Evolutionary conservation across 2,329 filamentous ascomycete genomes (phyloP), one percentile per base, ranked within the genome.

Genomic region (Dryadomyces quercus-mongolicae): DNA sequence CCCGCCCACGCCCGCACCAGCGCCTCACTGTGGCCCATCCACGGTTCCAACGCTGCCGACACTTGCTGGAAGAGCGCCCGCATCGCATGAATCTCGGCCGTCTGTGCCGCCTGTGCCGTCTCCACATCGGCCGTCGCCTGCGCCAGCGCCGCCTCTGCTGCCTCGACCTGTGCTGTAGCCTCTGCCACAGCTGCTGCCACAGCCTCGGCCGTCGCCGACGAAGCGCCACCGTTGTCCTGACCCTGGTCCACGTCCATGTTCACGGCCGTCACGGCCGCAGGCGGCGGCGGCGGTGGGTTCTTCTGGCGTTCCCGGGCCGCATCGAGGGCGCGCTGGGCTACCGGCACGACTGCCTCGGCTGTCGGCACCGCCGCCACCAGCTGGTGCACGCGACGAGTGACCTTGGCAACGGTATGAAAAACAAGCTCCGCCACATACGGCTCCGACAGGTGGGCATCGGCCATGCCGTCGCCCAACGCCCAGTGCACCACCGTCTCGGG

Each of bases 351-450:
- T 8, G 61, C 62, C 10, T 55, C 43, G 2, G 60, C 55, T 2
- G 62, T 52, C 34, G 58, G 57, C 22, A 55, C 57, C 1, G 66
- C 53, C 1, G 74, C 72, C 10, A 88, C 80, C 22, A 96, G 84
- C 69, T 95, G 88, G 45, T 88, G 82, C 52, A 94, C 83, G 34
- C 91, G 86, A 59, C 84, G 84, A 1, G 89, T 91, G 50, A 97
- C 92, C 71, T 98, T 97, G 64, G 82, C 78, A 52, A 96, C 84
- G 0, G 93, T 97, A 61, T 86, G 86, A 58, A 84, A 83, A 16
- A 97, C 84, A 71, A 97, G 85, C 72, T 98, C 93, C 66, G 89
- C 96, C 10, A 94, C 76, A 70, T 92, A 84, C 7, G 84, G 74
- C 61, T 86, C 79, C 12, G 85, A 81, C 13, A 98, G 80, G 2